Evolutionary conservation across 2,329 filamentous ascomycete genomes (phyloP).

Genomic region (Diaporthe vaccinii): DNA sequence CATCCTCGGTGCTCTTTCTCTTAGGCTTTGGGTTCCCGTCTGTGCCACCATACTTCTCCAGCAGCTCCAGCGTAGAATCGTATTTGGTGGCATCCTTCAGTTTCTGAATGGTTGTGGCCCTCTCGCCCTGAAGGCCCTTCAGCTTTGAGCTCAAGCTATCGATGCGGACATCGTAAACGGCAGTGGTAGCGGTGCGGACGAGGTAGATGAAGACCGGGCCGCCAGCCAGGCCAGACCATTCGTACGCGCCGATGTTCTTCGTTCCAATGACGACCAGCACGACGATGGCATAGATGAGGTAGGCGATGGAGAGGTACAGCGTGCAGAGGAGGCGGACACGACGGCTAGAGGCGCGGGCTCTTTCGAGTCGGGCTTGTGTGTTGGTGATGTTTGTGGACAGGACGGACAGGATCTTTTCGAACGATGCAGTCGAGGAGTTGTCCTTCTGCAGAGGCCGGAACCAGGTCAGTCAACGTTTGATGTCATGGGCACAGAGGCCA

Average conservation of each 20-base stretch:
- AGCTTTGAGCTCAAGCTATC: constrained; percentile 77
- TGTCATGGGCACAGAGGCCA: constrained; percentile 2
- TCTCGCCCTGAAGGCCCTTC: constrained; percentile 81
- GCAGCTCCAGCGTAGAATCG: constrained; percentile 90
- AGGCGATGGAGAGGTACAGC: constrained; percentile 90
- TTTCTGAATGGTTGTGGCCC: constrained; percentile 90
- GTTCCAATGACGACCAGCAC: constrained; percentile 88
- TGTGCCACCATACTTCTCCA: constrained; percentile 91
- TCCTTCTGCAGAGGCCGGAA: constrained; percentile 59
- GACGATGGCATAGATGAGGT: constrained; percentile 88
- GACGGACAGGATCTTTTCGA: constrained; percentile 89
- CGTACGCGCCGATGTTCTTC: constrained; percentile 79
- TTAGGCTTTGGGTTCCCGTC: constrained; percentile 61
- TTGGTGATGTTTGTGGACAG: constrained; percentile 86
- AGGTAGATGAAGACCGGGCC: constrained; percentile 87
- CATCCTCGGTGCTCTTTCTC: constrained; percentile 46
- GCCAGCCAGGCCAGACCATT: constrained; percentile 84
- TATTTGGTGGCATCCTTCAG: constrained; percentile 96
- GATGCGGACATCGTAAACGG: constrained; percentile 87
- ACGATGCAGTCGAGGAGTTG: constrained; percentile 86
- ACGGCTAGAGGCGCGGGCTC: constrained; percentile 77
- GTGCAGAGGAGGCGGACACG: constrained; percentile 89
- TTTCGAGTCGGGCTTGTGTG: constrained; percentile 80
- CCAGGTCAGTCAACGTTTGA: constrained; percentile 30
- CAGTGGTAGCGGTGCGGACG: constrained; percentile 74